A percentile compares a stretch with the other conserved stretches of the same genome.
Conservation (phyloP, 2,329 filamentous ascomycete genomes). For the Aureobasidium sp. region DNA sequence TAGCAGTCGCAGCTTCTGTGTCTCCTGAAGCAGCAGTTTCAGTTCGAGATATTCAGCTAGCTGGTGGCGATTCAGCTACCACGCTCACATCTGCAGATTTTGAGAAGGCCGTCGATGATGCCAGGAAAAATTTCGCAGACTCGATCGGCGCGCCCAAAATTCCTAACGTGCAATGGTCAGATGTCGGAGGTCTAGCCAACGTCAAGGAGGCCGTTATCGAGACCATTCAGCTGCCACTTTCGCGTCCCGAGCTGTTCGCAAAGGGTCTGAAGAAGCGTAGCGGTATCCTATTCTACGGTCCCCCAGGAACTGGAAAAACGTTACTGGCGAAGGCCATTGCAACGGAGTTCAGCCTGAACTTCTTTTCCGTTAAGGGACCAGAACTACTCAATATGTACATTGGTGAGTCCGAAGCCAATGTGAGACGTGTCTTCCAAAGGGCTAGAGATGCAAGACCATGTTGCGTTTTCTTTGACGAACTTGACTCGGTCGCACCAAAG, state of each 20-base stretch:
- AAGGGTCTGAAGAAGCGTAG: slow-evolving; percentile 98
- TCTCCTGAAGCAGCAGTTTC: slow-evolving; percentile 35
- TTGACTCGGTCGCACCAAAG: slow-evolving; percentile 92
- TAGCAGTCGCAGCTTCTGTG: slow-evolving; percentile 48
- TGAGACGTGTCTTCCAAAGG: slow-evolving; percentile 79
- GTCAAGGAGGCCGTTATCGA: slow-evolving; percentile 97
- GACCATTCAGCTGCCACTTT: slow-evolving; percentile 88
- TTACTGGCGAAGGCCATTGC: slow-evolving; percentile 89
- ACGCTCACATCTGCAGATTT: slow-evolving; percentile 80
- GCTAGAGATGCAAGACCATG: slow-evolving; percentile 80
- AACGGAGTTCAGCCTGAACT: slow-evolving; percentile 88
- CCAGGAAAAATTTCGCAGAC: slow-evolving; percentile 95
- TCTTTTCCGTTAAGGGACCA: slow-evolving; percentile 88
- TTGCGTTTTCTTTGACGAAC: slow-evolving; percentile 87
- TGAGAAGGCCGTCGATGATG: slow-evolving; percentile 86
- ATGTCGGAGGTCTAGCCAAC: slow-evolving; percentile 85
- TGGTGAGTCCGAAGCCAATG: slow-evolving; percentile 87
- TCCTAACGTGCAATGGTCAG: slow-evolving; percentile 91
- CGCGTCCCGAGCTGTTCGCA: slow-evolving; percentile 86
- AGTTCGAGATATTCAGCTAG: slow-evolving; percentile 75
- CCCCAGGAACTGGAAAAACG: slow-evolving; percentile 86
- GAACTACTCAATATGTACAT: slow-evolving; percentile 96
- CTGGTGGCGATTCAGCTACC: slow-evolving; percentile 71
- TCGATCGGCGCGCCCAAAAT: slow-evolving; percentile 97
- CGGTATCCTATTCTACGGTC: slow-evolving; percentile 86